Evolutionary conservation across 805 yeast species (phyloP), one percentile per base, ranked within the genome.

Genomic region (Yarrowia deformans): DNA sequence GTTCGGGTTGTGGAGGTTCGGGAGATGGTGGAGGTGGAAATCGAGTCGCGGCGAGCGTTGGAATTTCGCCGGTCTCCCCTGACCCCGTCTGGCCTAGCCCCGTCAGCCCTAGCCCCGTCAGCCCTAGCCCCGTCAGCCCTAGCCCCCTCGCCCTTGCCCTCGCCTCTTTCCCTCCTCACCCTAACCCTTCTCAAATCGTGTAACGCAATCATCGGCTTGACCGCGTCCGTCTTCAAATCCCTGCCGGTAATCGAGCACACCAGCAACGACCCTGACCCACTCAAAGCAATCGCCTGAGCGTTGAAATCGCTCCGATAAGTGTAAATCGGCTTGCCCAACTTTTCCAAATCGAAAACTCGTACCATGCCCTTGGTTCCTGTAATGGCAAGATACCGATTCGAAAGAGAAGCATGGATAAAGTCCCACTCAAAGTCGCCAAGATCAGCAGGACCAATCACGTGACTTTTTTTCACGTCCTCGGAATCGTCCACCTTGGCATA

Each of bases 231-330:
- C 93, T 37, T 87, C 83, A 3, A 82, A 75, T 91, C 96, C 69
- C 87, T 85, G 0, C 97, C 95, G 0, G 94, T 90, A 39, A 93
- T 88, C 0, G 97, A 95, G 72, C 91, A 85, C 6, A 95, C 95
- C 13, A 93, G 81, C 34, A 88, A 79, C 19, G 83, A 80, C 34
- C 90, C 92, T 72, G 84, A 81, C 0, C 87, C 84, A 10, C 94
- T 85, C 0, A 93, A 81, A 43, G 91, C 89, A 58, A 91, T 82
- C 74, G 97, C 91, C 66, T 97, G 78, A 45, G 93, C 89, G 0
- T 94, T 93, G 75, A 90, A 90, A 68, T 84, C 85, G 12, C 91
- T 88, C 46, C 85, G 80, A 74, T 90, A 87, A 0, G 90, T 85
- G 77, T 89, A 91, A 0, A 93, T 80, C 0, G 89, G 86, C 70